Evolutionary conservation across 306 rosid genomes (phyloP).

Genomic region (Pyrus pyrifolia): DNA sequence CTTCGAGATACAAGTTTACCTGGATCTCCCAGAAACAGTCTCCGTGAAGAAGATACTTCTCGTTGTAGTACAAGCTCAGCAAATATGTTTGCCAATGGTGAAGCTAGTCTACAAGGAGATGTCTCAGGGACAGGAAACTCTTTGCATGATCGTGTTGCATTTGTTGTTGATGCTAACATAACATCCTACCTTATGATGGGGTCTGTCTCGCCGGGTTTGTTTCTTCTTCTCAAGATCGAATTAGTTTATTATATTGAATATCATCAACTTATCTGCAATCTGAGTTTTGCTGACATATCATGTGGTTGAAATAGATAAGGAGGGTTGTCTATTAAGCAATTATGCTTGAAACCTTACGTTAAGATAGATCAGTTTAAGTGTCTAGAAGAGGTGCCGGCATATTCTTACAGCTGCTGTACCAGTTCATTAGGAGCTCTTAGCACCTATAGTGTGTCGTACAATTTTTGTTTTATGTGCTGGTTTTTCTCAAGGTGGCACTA

Average conservation of each 20-base stretch:
- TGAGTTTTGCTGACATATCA: no score
- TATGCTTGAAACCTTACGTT: not conserved
- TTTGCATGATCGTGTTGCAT: conserved; percentile 64
- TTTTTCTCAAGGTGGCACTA: not conserved
- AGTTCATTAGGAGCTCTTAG: not conserved
- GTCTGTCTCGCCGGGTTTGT: conserved; percentile 95
- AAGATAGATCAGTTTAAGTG: not conserved
- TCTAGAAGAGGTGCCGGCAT: not conserved
- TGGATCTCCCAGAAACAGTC: conserved; percentile 52
- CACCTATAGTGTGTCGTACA: not conserved
- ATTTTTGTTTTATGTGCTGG: not conserved
- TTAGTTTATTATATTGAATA: not conserved
- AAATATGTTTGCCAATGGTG: conserved; percentile 43
- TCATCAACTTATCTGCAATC: not conserved
- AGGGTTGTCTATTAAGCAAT: not conserved
- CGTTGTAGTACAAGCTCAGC: conserved; percentile 37
- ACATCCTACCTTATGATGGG: conserved; percentile 99
- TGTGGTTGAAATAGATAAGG: not conserved
- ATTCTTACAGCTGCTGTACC: not conserved
- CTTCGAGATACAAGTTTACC: conserved; percentile 49
- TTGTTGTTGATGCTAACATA: conserved; percentile 91
- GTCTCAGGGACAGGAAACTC: conserved; percentile 51
- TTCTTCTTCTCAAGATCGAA: conserved; percentile 14
- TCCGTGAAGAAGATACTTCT: conserved; percentile 56
- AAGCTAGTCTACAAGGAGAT: conserved; percentile 58